Evolutionary conservation across 2,329 filamentous ascomycete genomes (phyloP), one percentile per base, ranked within the genome.

Genomic region (Apiospora kogelbergensis): DNA sequence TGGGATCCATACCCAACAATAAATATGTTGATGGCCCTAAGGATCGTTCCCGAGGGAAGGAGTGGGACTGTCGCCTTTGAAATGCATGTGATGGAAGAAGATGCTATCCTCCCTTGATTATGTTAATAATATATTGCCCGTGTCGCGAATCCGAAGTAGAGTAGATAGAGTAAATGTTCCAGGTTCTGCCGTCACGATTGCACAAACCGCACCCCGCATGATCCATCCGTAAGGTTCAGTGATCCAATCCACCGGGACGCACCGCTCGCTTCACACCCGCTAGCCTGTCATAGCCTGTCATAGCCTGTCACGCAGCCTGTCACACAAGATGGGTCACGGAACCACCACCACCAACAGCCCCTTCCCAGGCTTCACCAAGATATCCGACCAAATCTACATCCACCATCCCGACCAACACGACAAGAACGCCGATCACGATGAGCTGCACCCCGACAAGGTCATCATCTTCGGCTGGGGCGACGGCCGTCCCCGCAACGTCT

Each of bases 381-480:
- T 68, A 13, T 66, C 63, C 2, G 45, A 63, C 22, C 63, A 48
- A n/a, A 65, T 68, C 10, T 68, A 68, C 46, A 44, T 68, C 17
- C 63, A 48, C 13, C 63, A 57, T 6, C 44, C 70, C 6, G 66
- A 73, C 33, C 42, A 73, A 46, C 17, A 73, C 41, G 67, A 75
- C 48, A 46, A 15, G 20, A 45, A 17, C 11, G 20, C 44, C 26
- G 30, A 41, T 20, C 20, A 40, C 65, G 48, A 20, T 30, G 48
- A 57, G 7, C 9, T 30, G 26, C 26, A 33, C 26, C 85, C 85
- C 3, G 80, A 81, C 22, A 83, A 81, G 6, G 78, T 89, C 57
- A 73, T 89, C 63, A 80, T 90, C 70, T 89, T 84, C 75, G 83
- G 86, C 73, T 89, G 86, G 88, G 86, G 87, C 67, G 87, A 89